These are phyloP conservation scores for Diospyros lotus DNA, from an alignment of 148 eudicot genomes.

Conservation along the genomic window DNA sequence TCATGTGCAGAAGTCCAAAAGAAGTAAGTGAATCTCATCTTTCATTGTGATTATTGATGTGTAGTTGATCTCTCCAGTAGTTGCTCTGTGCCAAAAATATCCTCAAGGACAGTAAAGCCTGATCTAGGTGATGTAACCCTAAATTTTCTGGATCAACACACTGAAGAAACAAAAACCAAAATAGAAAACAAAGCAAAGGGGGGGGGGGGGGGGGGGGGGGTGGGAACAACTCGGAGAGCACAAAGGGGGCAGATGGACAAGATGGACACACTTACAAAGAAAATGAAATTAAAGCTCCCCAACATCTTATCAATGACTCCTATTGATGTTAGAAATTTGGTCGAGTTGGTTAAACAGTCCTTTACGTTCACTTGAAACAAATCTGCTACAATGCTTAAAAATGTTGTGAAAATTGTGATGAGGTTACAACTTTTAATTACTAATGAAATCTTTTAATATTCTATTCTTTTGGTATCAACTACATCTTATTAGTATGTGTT, in stretches of 20 bases:
- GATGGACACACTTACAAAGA: no score
- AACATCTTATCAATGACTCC: not conserved
- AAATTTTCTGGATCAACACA: no score
- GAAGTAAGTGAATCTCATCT: conserved; percentile 40
- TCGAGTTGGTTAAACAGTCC: not conserved
- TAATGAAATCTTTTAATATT: not conserved
- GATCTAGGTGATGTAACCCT: no score
- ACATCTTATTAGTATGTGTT: not conserved
- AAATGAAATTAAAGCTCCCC: no score
- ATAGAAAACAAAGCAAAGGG: no score
- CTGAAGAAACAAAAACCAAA: no score
- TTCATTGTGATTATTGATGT: not conserved
- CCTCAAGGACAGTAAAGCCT: no score
- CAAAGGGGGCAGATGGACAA: no score
- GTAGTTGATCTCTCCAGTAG: no score
- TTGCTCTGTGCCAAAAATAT: no score
- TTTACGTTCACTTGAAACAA: not conserved
- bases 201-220: no score
- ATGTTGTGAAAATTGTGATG: not conserved
- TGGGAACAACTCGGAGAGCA: no score
- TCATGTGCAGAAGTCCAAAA: conserved; percentile 43
- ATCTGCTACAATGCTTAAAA: not conserved
- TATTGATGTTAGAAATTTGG: not conserved
- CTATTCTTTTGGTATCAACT: not conserved
- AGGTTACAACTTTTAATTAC: not conserved